Percentiles rank a stretch among this genome's conserved stretches.
phyloP scores from a whole-genome alignment of 2,329 filamentous ascomycete species.

The Penicillium sp. region DNA sequence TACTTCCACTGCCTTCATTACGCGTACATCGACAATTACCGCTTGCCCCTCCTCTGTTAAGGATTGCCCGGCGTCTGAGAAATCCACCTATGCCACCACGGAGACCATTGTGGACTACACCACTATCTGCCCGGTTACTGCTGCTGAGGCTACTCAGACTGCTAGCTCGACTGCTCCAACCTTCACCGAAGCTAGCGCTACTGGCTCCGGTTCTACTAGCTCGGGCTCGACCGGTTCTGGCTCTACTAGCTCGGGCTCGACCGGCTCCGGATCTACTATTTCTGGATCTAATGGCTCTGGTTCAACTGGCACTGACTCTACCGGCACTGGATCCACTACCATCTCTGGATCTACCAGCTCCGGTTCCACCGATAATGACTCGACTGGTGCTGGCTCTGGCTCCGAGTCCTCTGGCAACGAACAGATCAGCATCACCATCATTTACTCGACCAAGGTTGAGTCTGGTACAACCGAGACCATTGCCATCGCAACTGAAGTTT shows the following conservation, averaged over 20 bases:
- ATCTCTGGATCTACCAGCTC: neutral
- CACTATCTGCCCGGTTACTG: conserved; percentile 1
- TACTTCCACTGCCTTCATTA: conserved; percentile 1
- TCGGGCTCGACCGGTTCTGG: neutral
- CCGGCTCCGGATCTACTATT: neutral
- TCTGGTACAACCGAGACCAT: neutral
- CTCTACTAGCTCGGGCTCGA: neutral
- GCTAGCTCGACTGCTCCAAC: neutral
- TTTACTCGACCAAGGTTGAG: neutral
- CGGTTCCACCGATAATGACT: neutral
- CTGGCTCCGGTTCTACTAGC: neutral
- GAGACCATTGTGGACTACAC: conserved; percentile 3
- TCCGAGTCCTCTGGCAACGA: neutral
- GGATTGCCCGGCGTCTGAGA: neutral
- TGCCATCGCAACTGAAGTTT: neutral
- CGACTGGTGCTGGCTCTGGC: neutral
- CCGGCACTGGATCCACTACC: neutral
- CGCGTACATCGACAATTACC: neutral
- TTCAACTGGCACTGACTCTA: neutral
- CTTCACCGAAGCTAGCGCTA: neutral
- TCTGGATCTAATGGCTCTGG: neutral
- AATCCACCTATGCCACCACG: conserved; percentile 1
- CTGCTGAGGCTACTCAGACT: neutral
- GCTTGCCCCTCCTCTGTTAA: conserved; percentile 1
- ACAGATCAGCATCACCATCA: neutral